Conservation (phyloP, 306 rosid genomes). For the Vachellia collinsii region DNA sequence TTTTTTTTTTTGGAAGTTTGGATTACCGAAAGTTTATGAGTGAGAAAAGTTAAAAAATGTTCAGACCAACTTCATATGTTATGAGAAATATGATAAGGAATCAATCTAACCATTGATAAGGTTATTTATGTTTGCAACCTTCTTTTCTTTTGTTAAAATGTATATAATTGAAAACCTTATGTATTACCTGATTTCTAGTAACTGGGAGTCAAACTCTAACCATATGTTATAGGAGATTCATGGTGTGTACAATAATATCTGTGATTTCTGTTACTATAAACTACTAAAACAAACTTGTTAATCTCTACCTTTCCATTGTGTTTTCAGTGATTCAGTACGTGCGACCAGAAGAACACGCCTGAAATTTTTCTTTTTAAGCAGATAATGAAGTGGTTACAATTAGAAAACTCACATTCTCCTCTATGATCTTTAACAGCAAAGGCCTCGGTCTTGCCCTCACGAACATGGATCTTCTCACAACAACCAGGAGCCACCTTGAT, state of each 20-base stretch:
- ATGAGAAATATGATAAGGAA: constrained; percentile 21
- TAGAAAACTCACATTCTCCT: constrained; percentile 81
- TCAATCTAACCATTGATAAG: not conserved
- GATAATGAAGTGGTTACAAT: not conserved
- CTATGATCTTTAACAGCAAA: constrained; percentile 90
- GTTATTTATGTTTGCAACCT: not conserved
- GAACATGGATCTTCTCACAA: constrained; percentile 60
- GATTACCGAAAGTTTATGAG: not conserved
- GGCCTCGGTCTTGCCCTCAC: constrained; percentile 86
- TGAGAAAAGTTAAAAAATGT: not conserved
- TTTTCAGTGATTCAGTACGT: not conserved
- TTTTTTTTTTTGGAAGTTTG: not conserved
- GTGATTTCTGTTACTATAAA: not conserved
- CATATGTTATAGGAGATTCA: not conserved
- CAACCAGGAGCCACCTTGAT: constrained; percentile 69
- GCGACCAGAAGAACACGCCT: not conserved
- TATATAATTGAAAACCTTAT: not conserved
- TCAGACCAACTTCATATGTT: not conserved
- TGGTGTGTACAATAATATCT: not conserved
- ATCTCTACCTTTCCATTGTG: not conserved
- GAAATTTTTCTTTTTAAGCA: not conserved
- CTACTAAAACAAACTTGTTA: not conserved
- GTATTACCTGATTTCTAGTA: not conserved
- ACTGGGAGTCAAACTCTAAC: not conserved
- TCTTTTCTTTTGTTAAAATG: not conserved